Evolutionary conservation across 495 filamentous ascomycete species (phyloP).

Genomic region (Trypethelium eluteriae): DNA sequence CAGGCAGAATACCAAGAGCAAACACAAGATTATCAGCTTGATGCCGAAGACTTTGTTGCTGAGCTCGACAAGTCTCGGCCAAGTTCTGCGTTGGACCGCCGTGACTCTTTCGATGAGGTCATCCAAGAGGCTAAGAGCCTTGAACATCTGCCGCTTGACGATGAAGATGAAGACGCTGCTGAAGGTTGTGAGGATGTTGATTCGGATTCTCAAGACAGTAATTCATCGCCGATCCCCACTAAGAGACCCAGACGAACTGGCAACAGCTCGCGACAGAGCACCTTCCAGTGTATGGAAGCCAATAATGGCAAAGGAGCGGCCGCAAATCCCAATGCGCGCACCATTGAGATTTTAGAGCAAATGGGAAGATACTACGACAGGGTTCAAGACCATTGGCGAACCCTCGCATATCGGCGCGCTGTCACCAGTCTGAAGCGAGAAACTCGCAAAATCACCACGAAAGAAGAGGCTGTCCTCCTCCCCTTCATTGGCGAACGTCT

Average conservation of each 20-base stretch:
- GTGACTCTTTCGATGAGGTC: constrained; percentile 50
- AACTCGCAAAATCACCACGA: constrained; percentile 54
- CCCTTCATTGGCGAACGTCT: constrained; percentile 67
- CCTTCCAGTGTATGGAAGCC: constrained; percentile 63
- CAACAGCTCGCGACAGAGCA: constrained; percentile 38
- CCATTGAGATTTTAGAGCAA: constrained; percentile 69
- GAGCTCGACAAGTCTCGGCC: not conserved
- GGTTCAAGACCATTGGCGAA: constrained; percentile 72
- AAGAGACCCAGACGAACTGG: constrained; percentile 20
- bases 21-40: not conserved
- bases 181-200: not conserved
- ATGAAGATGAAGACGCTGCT: constrained; percentile 24
- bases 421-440: constrained; percentile 67
- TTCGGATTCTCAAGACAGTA: not conserved
- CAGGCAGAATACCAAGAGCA: not conserved
- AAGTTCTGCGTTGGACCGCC: constrained; percentile 19
- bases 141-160: constrained; percentile 42
- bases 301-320: constrained; percentile 38
- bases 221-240: constrained; percentile 13
- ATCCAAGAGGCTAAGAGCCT: constrained; percentile 50
- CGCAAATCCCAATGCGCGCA: constrained; percentile 60
- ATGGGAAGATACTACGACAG: constrained; percentile 78
- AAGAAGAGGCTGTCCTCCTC: constrained; percentile 58
- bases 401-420: constrained; percentile 69
- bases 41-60: not conserved